Conservation (phyloP, 306 rosid genomes). For the Gillenia trifoliata region DNA sequence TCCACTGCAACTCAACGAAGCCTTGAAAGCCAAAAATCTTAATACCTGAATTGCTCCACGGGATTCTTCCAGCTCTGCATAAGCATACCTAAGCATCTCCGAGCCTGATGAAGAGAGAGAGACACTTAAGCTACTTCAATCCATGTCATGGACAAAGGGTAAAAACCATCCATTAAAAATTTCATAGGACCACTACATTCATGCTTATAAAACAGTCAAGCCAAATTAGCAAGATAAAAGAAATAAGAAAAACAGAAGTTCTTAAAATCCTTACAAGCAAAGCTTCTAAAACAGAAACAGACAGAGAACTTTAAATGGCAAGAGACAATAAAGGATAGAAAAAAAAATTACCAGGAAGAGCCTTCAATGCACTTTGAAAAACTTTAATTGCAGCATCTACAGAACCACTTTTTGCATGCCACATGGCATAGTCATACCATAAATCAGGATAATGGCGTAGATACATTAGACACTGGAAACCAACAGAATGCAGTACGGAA, state of each 20-base stretch:
- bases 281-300: too few species aligned
- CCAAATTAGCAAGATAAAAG: constrained; percentile 1
- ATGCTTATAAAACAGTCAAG: background rate
- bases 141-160: background rate
- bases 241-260: constrained; percentile 9
- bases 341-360: constrained; percentile 77
- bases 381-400: constrained; percentile 93
- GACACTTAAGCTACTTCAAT: background rate
- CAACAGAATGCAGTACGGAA: constrained; percentile 31
- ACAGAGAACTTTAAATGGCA: constrained; percentile 4
- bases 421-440: constrained; percentile 94
- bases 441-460: constrained; percentile 92
- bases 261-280: background rate
- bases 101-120: constrained; percentile 43
- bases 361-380: constrained; percentile 90
- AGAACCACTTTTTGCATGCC: constrained; percentile 93
- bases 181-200: background rate
- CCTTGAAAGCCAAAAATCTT: constrained; percentile 10
- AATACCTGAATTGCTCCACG: constrained; percentile 93
- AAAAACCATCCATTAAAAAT: background rate
- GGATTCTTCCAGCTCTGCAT: constrained; percentile 95
- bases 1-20: background rate
- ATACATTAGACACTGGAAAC: constrained; percentile 88
- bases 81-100: constrained; percentile 86
- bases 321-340: constrained; percentile 18